Conservation (phyloP, 148 eudicot genomes). For the Rhododendron simsii region DNA sequence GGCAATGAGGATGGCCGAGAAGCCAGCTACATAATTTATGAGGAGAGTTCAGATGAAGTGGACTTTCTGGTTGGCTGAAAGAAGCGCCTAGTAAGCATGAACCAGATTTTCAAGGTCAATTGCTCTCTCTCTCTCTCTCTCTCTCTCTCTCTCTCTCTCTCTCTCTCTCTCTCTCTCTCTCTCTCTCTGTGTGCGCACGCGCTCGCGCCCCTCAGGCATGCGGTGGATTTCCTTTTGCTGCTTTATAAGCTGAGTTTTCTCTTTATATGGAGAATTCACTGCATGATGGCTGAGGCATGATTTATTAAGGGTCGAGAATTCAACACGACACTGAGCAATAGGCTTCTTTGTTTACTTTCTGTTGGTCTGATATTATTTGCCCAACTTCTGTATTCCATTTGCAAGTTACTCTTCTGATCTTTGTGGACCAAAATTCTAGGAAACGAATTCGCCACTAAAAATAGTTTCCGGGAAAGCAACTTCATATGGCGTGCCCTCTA, state of each 20-base stretch:
- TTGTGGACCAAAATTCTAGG: neutral
- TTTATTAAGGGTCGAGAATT: neutral
- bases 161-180: too few species aligned
- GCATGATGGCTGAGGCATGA: neutral
- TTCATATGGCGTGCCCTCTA: too few species aligned
- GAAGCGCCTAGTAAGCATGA: neutral
- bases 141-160: too few species aligned
- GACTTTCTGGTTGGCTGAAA: constrained; percentile 26
- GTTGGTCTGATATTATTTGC: neutral
- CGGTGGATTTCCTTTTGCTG: neutral
- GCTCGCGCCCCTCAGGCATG: neutral
- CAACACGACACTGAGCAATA: neutral
- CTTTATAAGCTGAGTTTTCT: neutral
- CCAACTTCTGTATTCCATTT: neutral
- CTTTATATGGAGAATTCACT: neutral
- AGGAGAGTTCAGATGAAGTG: constrained; percentile 54
- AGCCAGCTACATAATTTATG: constrained; percentile 24
- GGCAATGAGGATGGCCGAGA: constrained; percentile 38
- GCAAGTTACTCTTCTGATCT: neutral
- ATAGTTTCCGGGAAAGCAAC: too few species aligned
- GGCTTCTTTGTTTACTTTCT: neutral
- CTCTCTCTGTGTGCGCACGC: neutral
- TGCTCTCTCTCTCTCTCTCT: neutral
- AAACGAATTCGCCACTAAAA: too few species aligned
- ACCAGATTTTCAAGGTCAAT: neutral